Conservation (phyloP, 169 alveolate species). For the Plasmodium yoelii region DNA sequence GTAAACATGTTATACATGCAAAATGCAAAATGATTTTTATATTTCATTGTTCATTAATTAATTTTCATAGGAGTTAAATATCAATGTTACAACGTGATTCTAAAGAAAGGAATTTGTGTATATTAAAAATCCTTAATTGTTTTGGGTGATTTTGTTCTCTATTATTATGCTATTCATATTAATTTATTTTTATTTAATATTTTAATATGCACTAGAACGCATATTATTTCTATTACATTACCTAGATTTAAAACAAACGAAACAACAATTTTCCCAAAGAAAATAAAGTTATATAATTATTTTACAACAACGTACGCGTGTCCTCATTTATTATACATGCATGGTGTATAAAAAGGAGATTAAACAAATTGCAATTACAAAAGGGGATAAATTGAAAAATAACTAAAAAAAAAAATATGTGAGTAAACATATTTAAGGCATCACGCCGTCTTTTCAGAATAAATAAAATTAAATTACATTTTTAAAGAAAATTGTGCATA, state of each 20-base stretch:
- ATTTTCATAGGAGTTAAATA: too few relatives aligned
- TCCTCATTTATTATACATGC: not conserved
- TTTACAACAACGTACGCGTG: not conserved
- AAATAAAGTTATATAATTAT: too few relatives aligned
- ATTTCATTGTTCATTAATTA: too few relatives aligned
- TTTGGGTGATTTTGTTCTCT: too few relatives aligned
- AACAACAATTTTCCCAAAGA: not conserved
- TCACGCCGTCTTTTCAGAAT: not conserved
- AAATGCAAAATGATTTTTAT: too few relatives aligned
- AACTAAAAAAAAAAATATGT: not conserved
- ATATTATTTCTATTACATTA: not conserved
- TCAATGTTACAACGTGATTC: too few relatives aligned
- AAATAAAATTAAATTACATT: not conserved
- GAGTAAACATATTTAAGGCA: not conserved
- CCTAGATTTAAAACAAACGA: not conserved
- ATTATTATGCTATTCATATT: too few relatives aligned
- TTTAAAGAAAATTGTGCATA: not conserved
- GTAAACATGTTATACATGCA: too few relatives aligned
- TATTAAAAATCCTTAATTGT: too few relatives aligned
- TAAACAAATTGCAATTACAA: not conserved
- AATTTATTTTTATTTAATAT: too few relatives aligned
- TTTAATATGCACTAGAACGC: constrained; percentile 53
- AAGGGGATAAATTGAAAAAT: not conserved
- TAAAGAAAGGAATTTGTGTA: too few relatives aligned
- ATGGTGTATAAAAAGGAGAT: not conserved